These are phyloP conservation scores for Malania oleifera DNA, from an alignment of 164 flowering plant genomes.

Conservation along the genomic window DNA sequence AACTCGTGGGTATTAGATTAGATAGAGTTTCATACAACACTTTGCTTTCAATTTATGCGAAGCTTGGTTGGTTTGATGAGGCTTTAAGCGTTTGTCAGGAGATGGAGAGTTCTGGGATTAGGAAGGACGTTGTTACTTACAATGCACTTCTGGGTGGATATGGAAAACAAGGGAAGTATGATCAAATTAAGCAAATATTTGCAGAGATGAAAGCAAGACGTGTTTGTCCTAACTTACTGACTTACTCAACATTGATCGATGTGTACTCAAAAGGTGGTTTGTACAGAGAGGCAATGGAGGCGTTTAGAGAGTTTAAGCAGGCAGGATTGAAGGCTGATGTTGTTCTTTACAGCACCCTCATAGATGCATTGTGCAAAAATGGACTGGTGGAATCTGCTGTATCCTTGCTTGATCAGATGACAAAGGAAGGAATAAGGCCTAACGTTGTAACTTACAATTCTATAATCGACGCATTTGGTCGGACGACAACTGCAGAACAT, in stretches of 20 bases:
- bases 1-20: conserved; percentile 49
- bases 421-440: conserved; percentile 76
- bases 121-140: conserved; percentile 85
- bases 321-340: conserved; percentile 92
- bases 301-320: conserved; percentile 67
- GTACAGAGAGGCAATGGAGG: conserved; percentile 76
- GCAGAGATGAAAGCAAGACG: conserved; percentile 58
- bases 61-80: conserved; percentile 81
- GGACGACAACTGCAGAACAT: conserved; percentile 31
- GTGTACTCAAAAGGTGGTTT: conserved; percentile 81
- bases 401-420: conserved; percentile 85
- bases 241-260: conserved; percentile 87
- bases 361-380: conserved; percentile 89
- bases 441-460: conserved; percentile 97
- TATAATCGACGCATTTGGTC: conserved; percentile 92
- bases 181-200: conserved; percentile 57
- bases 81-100: conserved; percentile 69
- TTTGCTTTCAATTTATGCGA: conserved; percentile 70
- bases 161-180: conserved; percentile 81
- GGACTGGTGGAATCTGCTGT: conserved; percentile 82
- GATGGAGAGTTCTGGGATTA: conserved; percentile 76
- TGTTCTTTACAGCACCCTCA: conserved; percentile 87
- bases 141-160: conserved; percentile 87
- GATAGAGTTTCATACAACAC: conserved; percentile 90
- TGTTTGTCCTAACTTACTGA: conserved; percentile 65